Conservation (phyloP, 805 yeast genomes). For the Jamesozyma jinghongensis region DNA sequence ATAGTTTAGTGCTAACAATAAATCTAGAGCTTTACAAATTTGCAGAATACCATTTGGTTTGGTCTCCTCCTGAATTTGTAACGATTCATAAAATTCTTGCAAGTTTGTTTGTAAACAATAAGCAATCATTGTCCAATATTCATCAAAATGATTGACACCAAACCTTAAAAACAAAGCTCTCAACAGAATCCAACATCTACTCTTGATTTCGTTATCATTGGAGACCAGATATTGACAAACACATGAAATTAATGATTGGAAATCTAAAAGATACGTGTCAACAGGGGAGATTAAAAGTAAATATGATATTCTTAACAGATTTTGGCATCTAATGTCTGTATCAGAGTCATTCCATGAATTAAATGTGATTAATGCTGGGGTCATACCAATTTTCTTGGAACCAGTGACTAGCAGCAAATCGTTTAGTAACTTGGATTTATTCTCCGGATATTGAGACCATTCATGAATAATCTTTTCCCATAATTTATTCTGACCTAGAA, state of each 20-base stretch:
- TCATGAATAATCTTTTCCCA: conserved; percentile 51
- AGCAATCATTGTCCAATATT: conserved; percentile 61
- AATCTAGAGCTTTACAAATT: conserved; percentile 73
- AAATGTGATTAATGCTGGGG: conserved; percentile 48
- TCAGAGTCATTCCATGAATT: conserved; percentile 65
- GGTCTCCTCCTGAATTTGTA: conserved; percentile 22
- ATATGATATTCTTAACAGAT: conserved; percentile 55
- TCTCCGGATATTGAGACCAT: conserved; percentile 52
- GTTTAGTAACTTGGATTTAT: conserved; percentile 40
- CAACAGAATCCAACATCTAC: conserved; percentile 40
- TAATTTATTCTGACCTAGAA: conserved; percentile 10
- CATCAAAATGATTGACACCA: conserved; percentile 52
- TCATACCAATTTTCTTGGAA: conserved; percentile 36
- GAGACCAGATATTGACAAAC: conserved; percentile 33
- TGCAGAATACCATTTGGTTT: conserved; percentile 35
- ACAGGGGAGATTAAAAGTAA: conserved; percentile 52
- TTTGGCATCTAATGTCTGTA: conserved; percentile 40
- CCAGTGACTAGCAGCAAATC: conserved; percentile 23
- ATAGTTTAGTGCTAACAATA: conserved; percentile 52
- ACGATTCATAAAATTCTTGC: conserved; percentile 24
- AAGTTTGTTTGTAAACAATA: conserved; percentile 44
- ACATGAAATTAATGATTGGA: conserved; percentile 40
- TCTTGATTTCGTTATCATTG: conserved; percentile 23
- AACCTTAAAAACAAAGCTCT: conserved; percentile 58
- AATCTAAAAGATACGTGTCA: conserved; percentile 43